Evolutionary conservation across 495 filamentous ascomycete species (phyloP).

Genomic region (Daldinia loculata): DNA sequence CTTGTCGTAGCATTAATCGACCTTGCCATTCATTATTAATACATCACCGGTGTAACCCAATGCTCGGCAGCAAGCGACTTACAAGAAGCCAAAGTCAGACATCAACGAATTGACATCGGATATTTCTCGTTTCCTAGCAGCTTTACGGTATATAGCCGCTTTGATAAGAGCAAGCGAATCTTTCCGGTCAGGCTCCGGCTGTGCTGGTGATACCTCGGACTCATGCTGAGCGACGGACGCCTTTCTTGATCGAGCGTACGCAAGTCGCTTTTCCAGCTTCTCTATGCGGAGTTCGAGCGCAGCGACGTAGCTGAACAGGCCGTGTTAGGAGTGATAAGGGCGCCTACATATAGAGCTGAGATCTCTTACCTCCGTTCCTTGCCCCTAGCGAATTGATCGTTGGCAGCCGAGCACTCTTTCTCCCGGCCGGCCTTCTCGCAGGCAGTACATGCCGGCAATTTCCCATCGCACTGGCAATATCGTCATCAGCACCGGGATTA

Average conservation of each 20-base stretch:
- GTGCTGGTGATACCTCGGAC: constrained; percentile 50
- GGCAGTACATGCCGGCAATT: constrained; percentile 90
- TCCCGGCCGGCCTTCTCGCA: constrained; percentile 86
- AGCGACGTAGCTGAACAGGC: constrained; percentile 77
- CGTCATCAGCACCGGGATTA: constrained; percentile 19
- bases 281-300: constrained; percentile 89
- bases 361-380: constrained; percentile 78
- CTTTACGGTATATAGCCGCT: constrained; percentile 67
- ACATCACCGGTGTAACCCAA: constrained; percentile 6
- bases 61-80: constrained; percentile 37
- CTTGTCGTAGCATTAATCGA: constrained; percentile 91
- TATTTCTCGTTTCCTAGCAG: constrained; percentile 67
- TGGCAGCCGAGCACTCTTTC: constrained; percentile 87
- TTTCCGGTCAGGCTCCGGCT: constrained; percentile 58
- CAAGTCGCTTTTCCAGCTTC: constrained; percentile 77
- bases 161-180: constrained; percentile 67
- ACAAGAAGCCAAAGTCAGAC: constrained; percentile 84
- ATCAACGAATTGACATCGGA: constrained; percentile 82
- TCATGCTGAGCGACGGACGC: constrained; percentile 62
- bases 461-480: constrained; percentile 78
- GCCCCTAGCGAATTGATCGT: constrained; percentile 90
- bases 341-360: neutral
- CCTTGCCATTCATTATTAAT: constrained; percentile 52
- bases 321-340: constrained; percentile 27
- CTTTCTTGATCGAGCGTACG: constrained; percentile 66